These are phyloP conservation scores for Xylaria sp. DNA, from an alignment of 2,329 filamentous ascomycete species.

Conservation along the genomic window DNA sequence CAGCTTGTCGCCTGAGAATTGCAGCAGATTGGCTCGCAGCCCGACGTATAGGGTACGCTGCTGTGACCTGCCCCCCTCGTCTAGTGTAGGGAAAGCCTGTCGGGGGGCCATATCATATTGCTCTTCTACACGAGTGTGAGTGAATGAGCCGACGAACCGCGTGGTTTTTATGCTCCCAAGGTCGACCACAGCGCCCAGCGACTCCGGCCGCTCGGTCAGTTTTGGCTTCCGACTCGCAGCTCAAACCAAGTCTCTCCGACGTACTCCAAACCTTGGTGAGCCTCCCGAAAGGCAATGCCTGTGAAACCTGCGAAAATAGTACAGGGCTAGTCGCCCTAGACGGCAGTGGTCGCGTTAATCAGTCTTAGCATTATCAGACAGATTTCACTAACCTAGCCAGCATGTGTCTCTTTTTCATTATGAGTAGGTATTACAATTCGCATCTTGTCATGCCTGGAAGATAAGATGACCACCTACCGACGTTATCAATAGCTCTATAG, in stretches of 20 bases:
- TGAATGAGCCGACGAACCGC: constrained; percentile 20
- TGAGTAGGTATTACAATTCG: constrained; percentile 45
- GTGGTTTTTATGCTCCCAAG: constrained; percentile 1
- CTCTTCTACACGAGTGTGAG: constrained; percentile 3
- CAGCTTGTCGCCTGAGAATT: constrained; percentile 37
- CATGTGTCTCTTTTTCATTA: constrained; percentile 25
- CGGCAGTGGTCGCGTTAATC: constrained; percentile 31
- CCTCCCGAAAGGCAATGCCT: constrained; percentile 31
- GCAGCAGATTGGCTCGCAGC: constrained; percentile 37
- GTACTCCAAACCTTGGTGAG: constrained; percentile 43
- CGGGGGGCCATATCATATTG: constrained; percentile 20
- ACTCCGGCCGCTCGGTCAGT: constrained; percentile 28
- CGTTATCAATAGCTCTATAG: constrained; percentile 47
- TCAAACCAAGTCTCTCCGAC: constrained; percentile 32
- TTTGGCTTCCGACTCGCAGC: constrained; percentile 40
- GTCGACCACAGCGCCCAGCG: constrained; percentile 3
- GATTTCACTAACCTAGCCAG: constrained; percentile 24
- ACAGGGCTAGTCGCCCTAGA: constrained; percentile 29
- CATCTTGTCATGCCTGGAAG: constrained; percentile 47
- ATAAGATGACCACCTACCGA: constrained; percentile 44
- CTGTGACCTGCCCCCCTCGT: constrained; percentile 18
- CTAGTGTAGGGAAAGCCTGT: not conserved
- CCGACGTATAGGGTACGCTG: constrained; percentile 30
- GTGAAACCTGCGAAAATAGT: constrained; percentile 11
- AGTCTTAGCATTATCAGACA: constrained; percentile 33